phyloP scores from a whole-genome alignment of 2,329 filamentous ascomycete species.

The Pyrenophora seminiperda region DNA sequence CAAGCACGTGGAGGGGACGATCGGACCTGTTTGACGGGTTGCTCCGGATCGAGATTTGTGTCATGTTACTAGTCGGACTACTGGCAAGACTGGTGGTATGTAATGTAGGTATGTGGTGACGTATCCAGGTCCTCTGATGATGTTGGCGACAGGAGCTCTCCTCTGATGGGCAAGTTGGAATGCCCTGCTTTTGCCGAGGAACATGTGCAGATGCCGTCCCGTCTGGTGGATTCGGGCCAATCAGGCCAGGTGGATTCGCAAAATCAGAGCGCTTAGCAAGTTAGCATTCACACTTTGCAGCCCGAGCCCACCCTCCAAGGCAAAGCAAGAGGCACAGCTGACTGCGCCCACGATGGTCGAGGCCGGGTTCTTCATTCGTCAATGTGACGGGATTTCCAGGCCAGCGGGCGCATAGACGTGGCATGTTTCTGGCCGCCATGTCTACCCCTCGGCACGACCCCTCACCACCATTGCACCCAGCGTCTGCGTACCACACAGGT shows the following conservation, averaged over 20 bases:
- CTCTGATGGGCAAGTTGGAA: too few species aligned
- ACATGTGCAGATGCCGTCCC: too few species aligned
- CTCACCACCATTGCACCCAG: constrained; percentile 1
- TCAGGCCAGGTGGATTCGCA: too few species aligned
- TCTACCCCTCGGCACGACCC: constrained; percentile 8
- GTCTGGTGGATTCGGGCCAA: too few species aligned
- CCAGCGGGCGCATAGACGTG: constrained; percentile 17
- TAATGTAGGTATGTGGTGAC: background rate
- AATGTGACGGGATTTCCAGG: constrained; percentile 7
- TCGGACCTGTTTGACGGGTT: background rate
- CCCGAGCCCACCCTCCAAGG: constrained; percentile 14
- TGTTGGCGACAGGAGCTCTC: background rate
- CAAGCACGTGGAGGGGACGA: constrained; percentile 1
- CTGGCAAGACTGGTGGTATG: background rate
- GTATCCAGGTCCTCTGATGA: background rate
- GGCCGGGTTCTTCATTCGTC: constrained; percentile 6
- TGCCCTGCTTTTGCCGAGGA: too few species aligned
- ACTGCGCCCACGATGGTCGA: constrained; percentile 15
- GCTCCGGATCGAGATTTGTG: constrained; percentile 6
- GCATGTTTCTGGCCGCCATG: constrained; percentile 12
- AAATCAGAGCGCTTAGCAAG: too few species aligned
- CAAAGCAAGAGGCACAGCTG: constrained; percentile 18
- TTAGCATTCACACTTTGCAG: constrained; percentile 1
- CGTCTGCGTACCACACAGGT: background rate
- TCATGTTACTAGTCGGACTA: background rate